Percentiles rank a stretch among this genome's conserved stretches.
phyloP scores from a whole-genome alignment of 1,284 basidiomycete species.

The Microbotryum violaceum region DNA sequence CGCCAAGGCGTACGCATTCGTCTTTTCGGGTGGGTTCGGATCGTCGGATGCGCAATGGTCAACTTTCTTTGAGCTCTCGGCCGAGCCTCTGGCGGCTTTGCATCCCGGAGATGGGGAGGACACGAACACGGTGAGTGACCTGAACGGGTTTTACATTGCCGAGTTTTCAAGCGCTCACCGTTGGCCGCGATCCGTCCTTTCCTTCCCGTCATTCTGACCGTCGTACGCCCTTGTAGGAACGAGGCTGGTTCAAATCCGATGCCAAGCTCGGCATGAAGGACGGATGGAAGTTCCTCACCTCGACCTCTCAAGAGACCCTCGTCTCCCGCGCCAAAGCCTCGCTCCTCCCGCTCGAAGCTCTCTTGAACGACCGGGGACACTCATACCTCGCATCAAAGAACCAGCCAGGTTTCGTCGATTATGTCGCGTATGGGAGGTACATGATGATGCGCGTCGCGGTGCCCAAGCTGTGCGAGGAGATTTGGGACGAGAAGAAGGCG shows the following conservation, averaged over 20 bases:
- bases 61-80: slow-evolving; percentile 10
- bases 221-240: not conserved
- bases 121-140: not conserved
- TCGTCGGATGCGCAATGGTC: slow-evolving; percentile 12
- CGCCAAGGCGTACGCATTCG: slow-evolving; percentile 11
- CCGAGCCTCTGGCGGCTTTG: not conserved
- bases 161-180: too few species aligned
- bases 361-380: not conserved
- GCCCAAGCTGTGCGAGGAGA: slow-evolving; percentile 3
- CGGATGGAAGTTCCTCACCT: slow-evolving; percentile 6
- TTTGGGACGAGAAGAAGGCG: slow-evolving; percentile 6
- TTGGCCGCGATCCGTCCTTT: too few species aligned
- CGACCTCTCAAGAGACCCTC: not conserved
- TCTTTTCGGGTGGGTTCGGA: slow-evolving; percentile 8
- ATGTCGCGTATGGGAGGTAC: slow-evolving; percentile 15
- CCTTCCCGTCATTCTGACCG: too few species aligned
- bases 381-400: slow-evolving; percentile 6
- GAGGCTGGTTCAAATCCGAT: slow-evolving; percentile 12
- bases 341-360: slow-evolving; percentile 6
- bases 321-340: slow-evolving; percentile 2
- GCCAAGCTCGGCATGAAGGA: slow-evolving; percentile 10
- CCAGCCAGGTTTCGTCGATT: slow-evolving; percentile 19
- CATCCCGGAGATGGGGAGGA: not conserved
- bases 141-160: not conserved
- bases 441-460: slow-evolving; percentile 19